Conservation (phyloP, 176 grass and related monocot genomes). For the Oryza australiensis region DNA sequence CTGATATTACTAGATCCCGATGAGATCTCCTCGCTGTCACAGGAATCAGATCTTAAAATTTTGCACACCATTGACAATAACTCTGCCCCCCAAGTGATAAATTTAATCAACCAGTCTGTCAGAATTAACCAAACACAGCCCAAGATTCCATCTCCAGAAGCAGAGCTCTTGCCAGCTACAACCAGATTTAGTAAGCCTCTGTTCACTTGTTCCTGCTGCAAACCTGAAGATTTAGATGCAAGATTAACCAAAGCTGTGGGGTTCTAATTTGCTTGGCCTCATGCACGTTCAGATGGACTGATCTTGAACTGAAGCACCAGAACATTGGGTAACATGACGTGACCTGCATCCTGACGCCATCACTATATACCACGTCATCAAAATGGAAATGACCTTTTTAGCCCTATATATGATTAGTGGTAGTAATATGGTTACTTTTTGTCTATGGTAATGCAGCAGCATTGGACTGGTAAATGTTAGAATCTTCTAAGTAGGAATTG, state of each 20-base stretch:
- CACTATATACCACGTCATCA: neutral
- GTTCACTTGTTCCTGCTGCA: neutral
- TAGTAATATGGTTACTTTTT: neutral
- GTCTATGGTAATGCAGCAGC: too few relatives aligned
- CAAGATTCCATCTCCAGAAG: neutral
- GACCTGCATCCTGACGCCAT: neutral
- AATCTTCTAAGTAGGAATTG: too few relatives aligned
- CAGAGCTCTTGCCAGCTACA: conserved; percentile 1
- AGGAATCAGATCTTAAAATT: conserved; percentile 7
- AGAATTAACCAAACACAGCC: conserved; percentile 25
- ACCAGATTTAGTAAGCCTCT: conserved; percentile 15
- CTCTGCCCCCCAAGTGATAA: too few relatives aligned
- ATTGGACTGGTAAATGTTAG: too few relatives aligned
- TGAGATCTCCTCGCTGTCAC: conserved; percentile 2
- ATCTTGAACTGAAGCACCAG: conserved; percentile 35
- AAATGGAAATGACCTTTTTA: neutral
- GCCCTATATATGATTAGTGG: neutral
- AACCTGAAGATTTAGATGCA: neutral
- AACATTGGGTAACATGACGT: neutral
- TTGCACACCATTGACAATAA: neutral
- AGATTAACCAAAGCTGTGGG: conserved; percentile 17
- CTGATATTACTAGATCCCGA: conserved; percentile 13
- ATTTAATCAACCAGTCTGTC: neutral
- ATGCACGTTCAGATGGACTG: neutral
- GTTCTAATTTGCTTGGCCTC: conserved; percentile 24